phyloP scores from a whole-genome alignment of 2,329 filamentous ascomycete genomes.

The Neurospora sp. region DNA sequence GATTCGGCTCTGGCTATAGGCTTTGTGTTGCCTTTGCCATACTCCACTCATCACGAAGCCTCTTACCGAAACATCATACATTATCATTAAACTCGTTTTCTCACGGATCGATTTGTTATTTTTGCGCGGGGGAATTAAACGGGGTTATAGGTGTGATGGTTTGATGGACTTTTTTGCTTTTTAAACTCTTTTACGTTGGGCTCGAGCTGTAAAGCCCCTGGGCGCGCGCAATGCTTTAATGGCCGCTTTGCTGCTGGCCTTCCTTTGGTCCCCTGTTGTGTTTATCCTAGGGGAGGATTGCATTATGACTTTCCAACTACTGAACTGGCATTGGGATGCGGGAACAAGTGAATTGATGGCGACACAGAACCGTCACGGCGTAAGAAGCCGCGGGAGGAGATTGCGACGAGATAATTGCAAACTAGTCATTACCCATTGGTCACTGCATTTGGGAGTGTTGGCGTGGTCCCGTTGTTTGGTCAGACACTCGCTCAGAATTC shows the following conservation, averaged over 20 bases:
- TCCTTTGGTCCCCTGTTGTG: neutral
- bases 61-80: slow-evolving; percentile 2
- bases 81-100: slow-evolving; percentile 12
- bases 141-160: slow-evolving; percentile 11
- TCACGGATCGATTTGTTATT: slow-evolving; percentile 7
- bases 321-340: neutral
- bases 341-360: neutral
- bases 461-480: neutral
- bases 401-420: neutral
- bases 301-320: slow-evolving; percentile 1
- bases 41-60: slow-evolving; percentile 11
- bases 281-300: neutral
- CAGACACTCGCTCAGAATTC: neutral
- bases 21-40: slow-evolving; percentile 6
- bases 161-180: slow-evolving; percentile 9
- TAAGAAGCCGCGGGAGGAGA: neutral
- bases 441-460: neutral
- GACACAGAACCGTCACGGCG: neutral
- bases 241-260: slow-evolving; percentile 1
- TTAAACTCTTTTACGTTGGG: slow-evolving; percentile 4
- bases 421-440: neutral
- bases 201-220: slow-evolving; percentile 6
- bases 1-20: slow-evolving; percentile 9
- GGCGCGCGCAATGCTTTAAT: slow-evolving; percentile 3
- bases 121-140: neutral